Percentiles rank a stretch among this genome's conserved stretches.
phyloP scores from a whole-genome alignment of 345 rosid species.

The Linum tenue region DNA sequence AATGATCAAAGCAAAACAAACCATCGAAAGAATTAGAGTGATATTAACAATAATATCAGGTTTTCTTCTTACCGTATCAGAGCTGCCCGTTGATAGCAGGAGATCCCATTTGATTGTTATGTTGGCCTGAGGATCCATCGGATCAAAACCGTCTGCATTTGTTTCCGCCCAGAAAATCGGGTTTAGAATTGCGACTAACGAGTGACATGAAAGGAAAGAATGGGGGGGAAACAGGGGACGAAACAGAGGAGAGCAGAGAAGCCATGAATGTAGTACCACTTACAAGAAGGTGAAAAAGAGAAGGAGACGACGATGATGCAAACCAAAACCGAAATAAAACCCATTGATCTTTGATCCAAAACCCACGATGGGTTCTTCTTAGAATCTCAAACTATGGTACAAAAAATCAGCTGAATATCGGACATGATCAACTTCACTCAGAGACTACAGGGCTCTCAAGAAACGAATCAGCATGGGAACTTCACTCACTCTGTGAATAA shows the following conservation, averaged over 20 bases:
- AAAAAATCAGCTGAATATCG: too few relatives aligned
- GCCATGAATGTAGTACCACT: conserved; percentile 9
- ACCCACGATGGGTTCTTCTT: conserved; percentile 8
- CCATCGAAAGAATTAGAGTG: neutral
- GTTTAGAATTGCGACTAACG: neutral
- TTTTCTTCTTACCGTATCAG: conserved; percentile 32
- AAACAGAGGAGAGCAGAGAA: neutral
- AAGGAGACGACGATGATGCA: conserved; percentile 16
- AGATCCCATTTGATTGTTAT: conserved; percentile 84
- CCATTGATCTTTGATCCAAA: conserved; percentile 18
- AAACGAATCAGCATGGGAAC: too few relatives aligned
- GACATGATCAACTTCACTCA: too few relatives aligned
- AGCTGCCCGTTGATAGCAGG: conserved; percentile 23
- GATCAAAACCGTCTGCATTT: conserved; percentile 72
- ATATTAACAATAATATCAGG: too few relatives aligned
- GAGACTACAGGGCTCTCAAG: too few relatives aligned
- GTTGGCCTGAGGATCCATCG: conserved; percentile 68
- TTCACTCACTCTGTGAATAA: too few relatives aligned
- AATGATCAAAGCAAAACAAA: neutral
- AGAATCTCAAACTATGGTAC: neutral
- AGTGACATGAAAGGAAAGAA: neutral
- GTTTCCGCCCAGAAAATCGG: conserved; percentile 2
- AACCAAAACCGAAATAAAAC: conserved; percentile 14
- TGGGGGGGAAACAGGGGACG: too few relatives aligned
- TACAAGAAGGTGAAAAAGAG: conserved; percentile 32